Conservation (phyloP, 176 grass and related monocot species). For the Oryza meridionalis region DNA sequence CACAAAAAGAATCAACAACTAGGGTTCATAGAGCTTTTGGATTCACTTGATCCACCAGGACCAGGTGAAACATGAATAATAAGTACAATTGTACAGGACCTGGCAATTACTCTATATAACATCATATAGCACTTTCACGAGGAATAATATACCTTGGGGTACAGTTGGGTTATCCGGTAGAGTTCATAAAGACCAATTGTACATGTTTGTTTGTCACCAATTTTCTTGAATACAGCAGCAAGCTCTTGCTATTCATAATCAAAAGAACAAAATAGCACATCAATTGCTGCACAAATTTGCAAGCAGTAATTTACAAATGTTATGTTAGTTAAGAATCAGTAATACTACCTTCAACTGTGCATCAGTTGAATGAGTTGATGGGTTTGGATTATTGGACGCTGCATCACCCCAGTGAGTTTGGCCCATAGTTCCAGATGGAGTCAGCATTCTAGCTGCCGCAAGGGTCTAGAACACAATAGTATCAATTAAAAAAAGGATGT, state of each 20-base stretch:
- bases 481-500: background rate
- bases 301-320: background rate
- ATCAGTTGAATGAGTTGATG: slow-evolving; percentile 73
- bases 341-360: slow-evolving; percentile 89
- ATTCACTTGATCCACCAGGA: background rate
- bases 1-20: background rate
- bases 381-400: slow-evolving; percentile 74
- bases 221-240: slow-evolving; percentile 99
- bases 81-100: background rate
- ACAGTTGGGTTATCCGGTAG: slow-evolving; percentile 94
- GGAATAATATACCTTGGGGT: slow-evolving; percentile 77
- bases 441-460: slow-evolving; percentile 99
- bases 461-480: slow-evolving; percentile 66
- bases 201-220: slow-evolving; percentile 97
- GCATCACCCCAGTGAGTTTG: slow-evolving; percentile 97
- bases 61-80: background rate
- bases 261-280: background rate
- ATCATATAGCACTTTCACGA: background rate
- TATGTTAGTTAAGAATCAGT: background rate
- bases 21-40: background rate
- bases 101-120: background rate
- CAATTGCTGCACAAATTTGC: background rate
- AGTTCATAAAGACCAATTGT: slow-evolving; percentile 96
- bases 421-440: slow-evolving; percentile 88
- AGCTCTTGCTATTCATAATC: slow-evolving; percentile 86